A percentile compares a stretch with the other conserved stretches of the same genome.
Conservation (phyloP, 1,284 basidiomycete species). For the Psilocybe mexicana region DNA sequence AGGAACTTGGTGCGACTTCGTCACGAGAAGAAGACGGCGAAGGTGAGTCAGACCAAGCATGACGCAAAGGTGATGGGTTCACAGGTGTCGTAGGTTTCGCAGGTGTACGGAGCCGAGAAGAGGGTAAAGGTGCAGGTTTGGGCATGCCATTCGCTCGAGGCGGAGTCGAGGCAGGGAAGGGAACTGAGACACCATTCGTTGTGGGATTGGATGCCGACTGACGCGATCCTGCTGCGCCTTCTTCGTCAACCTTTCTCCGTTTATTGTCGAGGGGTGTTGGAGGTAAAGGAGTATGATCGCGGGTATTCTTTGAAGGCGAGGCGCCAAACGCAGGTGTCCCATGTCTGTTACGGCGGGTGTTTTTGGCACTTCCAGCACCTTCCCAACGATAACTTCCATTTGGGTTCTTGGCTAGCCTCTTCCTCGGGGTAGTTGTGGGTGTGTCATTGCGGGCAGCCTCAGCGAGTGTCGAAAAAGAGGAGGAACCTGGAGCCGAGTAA, state of each 20-base stretch:
- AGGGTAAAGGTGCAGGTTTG: conserved; percentile 20
- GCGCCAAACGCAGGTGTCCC: conserved; percentile 67
- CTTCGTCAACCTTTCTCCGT: conserved; percentile 57
- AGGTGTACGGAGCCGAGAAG: conserved; percentile 44
- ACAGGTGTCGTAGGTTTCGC: conserved; percentile 59
- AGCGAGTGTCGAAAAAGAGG: conserved; percentile 15
- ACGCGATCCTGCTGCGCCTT: conserved; percentile 25
- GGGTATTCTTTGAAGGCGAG: conserved; percentile 41
- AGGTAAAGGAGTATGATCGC: conserved; percentile 39
- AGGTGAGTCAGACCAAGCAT: conserved; percentile 52
- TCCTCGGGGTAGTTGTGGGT: conserved; percentile 37
- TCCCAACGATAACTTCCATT: conserved; percentile 70
- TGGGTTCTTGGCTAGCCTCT: conserved; percentile 64
- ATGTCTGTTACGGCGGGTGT: conserved; percentile 56
- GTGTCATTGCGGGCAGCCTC: conserved; percentile 1
- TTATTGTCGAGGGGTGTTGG: conserved; percentile 52
- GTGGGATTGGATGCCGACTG: conserved; percentile 11
- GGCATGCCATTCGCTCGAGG: conserved; percentile 19
- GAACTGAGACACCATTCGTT: conserved; percentile 9
- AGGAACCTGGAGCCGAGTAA: conserved; percentile 10
- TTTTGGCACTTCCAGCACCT: conserved; percentile 66
- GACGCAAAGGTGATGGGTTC: conserved; percentile 66
- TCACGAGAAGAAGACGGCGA: conserved; percentile 43
- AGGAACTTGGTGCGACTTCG: conserved; percentile 27
- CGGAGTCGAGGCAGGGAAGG: conserved; percentile 28